Evolutionary conservation across 345 rosid species (phyloP).

Genomic region (Citrus cavaleriei): DNA sequence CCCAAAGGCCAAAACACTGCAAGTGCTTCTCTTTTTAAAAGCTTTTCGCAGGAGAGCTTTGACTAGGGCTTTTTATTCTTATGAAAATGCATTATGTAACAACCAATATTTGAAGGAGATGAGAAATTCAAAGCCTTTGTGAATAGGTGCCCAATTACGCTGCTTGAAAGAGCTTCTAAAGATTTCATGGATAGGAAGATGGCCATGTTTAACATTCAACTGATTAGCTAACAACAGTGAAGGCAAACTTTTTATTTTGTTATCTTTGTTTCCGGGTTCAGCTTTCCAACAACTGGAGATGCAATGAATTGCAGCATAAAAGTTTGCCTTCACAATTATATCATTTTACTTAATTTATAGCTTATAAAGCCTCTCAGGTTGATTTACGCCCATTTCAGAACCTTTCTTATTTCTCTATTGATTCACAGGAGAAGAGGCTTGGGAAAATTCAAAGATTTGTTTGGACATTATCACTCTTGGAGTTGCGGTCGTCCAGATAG

Average conservation of each 20-base stretch:
- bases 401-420: neutral
- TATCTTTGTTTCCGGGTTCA: neutral
- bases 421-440: neutral
- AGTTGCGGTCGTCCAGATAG: slow-evolving; percentile 18
- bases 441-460: neutral
- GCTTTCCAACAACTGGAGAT: neutral
- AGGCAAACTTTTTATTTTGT: neutral
- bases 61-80: neutral
- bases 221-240: neutral
- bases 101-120: neutral
- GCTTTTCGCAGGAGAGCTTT: neutral
- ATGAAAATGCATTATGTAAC: neutral
- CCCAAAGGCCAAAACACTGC: slow-evolving; percentile 37
- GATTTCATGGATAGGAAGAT: neutral
- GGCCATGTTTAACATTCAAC: neutral
- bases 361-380: neutral
- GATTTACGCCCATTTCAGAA: neutral
- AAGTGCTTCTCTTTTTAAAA: neutral
- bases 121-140: neutral
- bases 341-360: neutral
- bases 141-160: neutral
- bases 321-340: neutral
- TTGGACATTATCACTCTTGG: neutral
- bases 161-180: neutral
- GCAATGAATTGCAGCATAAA: neutral